Evolutionary conservation across 768 basidiomycete species (phyloP).

Genomic region (Gymnopilus dilepis): DNA sequence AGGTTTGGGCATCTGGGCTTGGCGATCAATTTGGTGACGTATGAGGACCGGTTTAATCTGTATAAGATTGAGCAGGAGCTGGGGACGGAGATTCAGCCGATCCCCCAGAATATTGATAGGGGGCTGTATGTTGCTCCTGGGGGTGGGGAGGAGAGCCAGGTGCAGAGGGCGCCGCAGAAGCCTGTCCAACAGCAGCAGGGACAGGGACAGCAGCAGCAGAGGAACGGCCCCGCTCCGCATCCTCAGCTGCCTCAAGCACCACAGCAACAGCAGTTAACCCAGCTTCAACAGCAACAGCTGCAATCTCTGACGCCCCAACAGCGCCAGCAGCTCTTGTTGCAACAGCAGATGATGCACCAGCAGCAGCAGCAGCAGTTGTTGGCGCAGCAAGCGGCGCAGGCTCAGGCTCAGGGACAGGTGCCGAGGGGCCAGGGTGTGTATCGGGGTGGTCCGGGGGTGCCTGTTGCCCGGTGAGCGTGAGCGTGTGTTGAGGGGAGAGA

Average conservation of each 20-base stretch:
- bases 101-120: constrained; percentile 90
- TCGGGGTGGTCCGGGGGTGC: constrained; percentile 43
- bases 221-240: too few species aligned
- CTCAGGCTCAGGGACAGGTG: neutral
- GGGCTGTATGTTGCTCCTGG: constrained; percentile 91
- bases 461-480: constrained; percentile 39
- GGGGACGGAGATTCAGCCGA: constrained; percentile 96
- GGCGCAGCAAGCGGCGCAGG: constrained; percentile 25
- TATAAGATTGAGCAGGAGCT: constrained; percentile 99
- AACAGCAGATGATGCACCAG: neutral
- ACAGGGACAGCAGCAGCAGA: constrained; percentile 28
- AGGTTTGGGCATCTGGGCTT: constrained; percentile 97
- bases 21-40: constrained; percentile 97
- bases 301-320: constrained; percentile 13
- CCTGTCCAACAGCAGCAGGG: constrained; percentile 32
- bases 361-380: neutral
- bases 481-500: neutral
- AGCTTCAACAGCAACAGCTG: constrained; percentile 9
- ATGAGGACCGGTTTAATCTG: constrained; percentile 96
- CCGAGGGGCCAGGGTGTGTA: constrained; percentile 35
- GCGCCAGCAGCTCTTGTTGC: neutral
- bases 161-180: constrained; percentile 43
- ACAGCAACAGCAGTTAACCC: constrained; percentile 13
- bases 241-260: constrained; percentile 5
- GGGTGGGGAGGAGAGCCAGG: constrained; percentile 48